phyloP scores from a whole-genome alignment of 1,139 yeast species.

The Oligophagozyma castellii region DNA sequence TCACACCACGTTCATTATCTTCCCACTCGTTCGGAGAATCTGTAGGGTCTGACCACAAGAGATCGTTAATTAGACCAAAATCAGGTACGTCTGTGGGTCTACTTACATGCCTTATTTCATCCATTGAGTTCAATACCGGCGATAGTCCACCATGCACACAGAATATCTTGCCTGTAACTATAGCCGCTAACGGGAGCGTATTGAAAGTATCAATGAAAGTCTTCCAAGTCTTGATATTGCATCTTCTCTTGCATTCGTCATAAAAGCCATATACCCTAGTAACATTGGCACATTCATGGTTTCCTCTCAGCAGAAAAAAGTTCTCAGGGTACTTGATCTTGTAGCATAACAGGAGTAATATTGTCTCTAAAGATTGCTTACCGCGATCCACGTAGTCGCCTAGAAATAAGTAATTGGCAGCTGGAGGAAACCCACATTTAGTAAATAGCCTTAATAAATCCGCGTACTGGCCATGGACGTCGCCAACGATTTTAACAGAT shows the following conservation, averaged over 20 bases:
- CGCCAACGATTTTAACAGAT: conserved; percentile 95
- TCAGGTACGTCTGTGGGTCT: conserved; percentile 97
- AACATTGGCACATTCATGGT: conserved; percentile 94
- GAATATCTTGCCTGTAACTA: conserved; percentile 89
- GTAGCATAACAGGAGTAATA: conserved; percentile 69
- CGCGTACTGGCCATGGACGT: conserved; percentile 92
- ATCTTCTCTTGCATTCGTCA: conserved; percentile 91
- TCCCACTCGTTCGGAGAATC: conserved; percentile 95
- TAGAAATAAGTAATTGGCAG: conserved; percentile 75
- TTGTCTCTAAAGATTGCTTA: conserved; percentile 85
- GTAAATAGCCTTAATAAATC: conserved; percentile 85
- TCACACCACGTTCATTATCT: conserved; percentile 93
- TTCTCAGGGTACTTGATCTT: conserved; percentile 95
- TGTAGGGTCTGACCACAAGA: conserved; percentile 94
- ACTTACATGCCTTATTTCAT: conserved; percentile 80
- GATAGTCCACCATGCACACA: conserved; percentile 97
- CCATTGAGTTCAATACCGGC: conserved; percentile 81
- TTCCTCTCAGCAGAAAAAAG: conserved; percentile 82
- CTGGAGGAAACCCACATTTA: conserved; percentile 97
- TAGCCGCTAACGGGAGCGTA: conserved; percentile 87
- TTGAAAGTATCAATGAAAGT: conserved; percentile 86
- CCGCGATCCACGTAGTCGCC: conserved; percentile 98
- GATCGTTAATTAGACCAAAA: conserved; percentile 80
- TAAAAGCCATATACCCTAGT: conserved; percentile 93
- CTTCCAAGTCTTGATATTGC: conserved; percentile 90